A percentile compares a stretch with the other conserved stretches of the same genome.
Evolutionary conservation across 2,329 filamentous ascomycete genomes (phyloP).

Genomic region (Sclerotinia subarctica): DNA sequence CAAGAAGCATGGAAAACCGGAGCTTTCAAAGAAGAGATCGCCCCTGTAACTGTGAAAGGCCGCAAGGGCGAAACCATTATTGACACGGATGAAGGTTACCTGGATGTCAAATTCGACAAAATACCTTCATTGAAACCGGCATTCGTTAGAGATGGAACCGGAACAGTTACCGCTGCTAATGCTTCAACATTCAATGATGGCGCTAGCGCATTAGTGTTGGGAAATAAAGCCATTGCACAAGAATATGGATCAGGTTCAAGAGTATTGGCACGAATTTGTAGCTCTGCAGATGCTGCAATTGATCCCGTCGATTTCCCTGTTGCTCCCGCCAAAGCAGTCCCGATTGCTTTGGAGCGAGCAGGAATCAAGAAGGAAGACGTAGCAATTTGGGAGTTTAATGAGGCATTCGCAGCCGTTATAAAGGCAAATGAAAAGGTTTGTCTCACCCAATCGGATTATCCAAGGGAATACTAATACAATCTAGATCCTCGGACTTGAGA

Average conservation of each 20-base stretch:
- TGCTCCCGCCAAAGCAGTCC: conserved; percentile 87
- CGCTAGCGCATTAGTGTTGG: conserved; percentile 83
- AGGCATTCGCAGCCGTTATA: conserved; percentile 94
- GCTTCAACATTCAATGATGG: conserved; percentile 94
- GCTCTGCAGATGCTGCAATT: conserved; percentile 84
- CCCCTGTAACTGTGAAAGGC: conserved; percentile 77
- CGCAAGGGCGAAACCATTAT: conserved; percentile 81
- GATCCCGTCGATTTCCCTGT: conserved; percentile 93
- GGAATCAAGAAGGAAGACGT: conserved; percentile 91
- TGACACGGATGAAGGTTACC: conserved; percentile 82
- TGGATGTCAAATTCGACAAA: conserved; percentile 83
- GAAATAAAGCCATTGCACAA: conserved; percentile 74
- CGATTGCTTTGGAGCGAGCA: conserved; percentile 81
- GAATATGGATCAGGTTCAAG: conserved; percentile 74
- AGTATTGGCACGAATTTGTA: conserved; percentile 82
- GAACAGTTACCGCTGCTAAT: conserved; percentile 92
- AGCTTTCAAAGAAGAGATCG: conserved; percentile 85
- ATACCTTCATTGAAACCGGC: conserved; percentile 84
- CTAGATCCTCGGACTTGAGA: conserved; percentile 62
- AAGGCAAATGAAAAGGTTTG: conserved; percentile 84
- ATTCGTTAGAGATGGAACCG: conserved; percentile 80
- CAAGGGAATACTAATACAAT: conserved; percentile 16
- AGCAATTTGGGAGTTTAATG: conserved; percentile 96
- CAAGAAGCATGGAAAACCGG: conserved; percentile 84
- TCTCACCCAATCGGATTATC: neutral